Evolutionary conservation across 306 rosid species (phyloP).

Genomic region (Dalbergia oliveri): DNA sequence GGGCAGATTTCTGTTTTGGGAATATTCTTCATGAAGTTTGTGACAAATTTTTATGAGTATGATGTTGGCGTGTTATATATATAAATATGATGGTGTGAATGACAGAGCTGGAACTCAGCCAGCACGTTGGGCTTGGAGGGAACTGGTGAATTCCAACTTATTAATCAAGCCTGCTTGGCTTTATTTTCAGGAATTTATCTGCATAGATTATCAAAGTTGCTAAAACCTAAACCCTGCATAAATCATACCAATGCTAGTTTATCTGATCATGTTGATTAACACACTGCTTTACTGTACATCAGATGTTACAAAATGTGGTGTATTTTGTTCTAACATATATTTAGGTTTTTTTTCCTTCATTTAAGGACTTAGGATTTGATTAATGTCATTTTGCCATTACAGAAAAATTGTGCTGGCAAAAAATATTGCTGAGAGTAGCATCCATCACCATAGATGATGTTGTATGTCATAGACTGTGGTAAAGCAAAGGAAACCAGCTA

Average conservation of each 20-base stretch:
- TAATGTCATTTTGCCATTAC: slow-evolving; percentile 47
- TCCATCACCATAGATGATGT: slow-evolving; percentile 87
- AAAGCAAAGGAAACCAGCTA: slow-evolving; percentile 99
- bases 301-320: background rate
- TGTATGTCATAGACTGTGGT: slow-evolving; percentile 93
- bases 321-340: slow-evolving; percentile 10
- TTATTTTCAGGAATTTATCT: slow-evolving; percentile 20
- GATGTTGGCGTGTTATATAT: slow-evolving; percentile 12
- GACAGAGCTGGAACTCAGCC: slow-evolving; percentile 12
- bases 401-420: slow-evolving; percentile 95
- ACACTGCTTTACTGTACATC: slow-evolving; percentile 6
- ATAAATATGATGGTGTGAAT: background rate
- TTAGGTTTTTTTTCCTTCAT: slow-evolving; percentile 10
- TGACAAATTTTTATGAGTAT: too few relatives aligned
- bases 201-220: background rate
- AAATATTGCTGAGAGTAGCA: slow-evolving; percentile 98
- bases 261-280: background rate
- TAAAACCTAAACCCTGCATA: too few relatives aligned
- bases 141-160: slow-evolving; percentile 18
- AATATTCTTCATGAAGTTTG: too few relatives aligned
- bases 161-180: slow-evolving; percentile 25
- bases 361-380: slow-evolving; percentile 38
- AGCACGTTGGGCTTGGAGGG: background rate
- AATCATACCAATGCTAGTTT: too few relatives aligned
- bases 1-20: too few relatives aligned